These are phyloP conservation scores for Dipodascus geniculatus DNA, from an alignment of 805 yeast species.

Conservation along the genomic window DNA sequence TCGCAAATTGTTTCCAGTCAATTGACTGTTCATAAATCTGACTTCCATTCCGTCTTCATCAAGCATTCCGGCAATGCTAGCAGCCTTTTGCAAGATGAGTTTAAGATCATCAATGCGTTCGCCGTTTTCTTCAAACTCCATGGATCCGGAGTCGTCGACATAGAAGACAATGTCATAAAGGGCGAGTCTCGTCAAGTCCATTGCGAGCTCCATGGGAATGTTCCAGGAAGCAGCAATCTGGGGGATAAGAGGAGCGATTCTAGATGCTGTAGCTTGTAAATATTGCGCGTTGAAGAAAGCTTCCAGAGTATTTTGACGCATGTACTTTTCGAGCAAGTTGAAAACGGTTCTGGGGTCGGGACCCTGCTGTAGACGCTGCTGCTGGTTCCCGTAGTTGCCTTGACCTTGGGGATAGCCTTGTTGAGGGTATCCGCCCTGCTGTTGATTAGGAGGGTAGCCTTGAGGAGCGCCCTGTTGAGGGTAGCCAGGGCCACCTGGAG, in stretches of 20 bases:
- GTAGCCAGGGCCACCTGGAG: conserved; percentile 8
- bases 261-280: conserved; percentile 17
- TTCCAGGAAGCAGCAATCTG: conserved; percentile 18
- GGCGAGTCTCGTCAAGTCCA: conserved; percentile 20
- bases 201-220: conserved; percentile 22
- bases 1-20: conserved; percentile 16
- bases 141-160: conserved; percentile 25
- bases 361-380: conserved; percentile 5
- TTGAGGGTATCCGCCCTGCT: conserved; percentile 9
- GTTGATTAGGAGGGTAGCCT: conserved; percentile 1
- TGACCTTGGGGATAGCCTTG: conserved; percentile 7
- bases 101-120: conserved; percentile 24
- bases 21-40: conserved; percentile 20
- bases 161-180: conserved; percentile 22
- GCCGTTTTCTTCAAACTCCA: conserved; percentile 24
- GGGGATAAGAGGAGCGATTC: conserved; percentile 13
- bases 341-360: conserved; percentile 10
- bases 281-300: conserved; percentile 22
- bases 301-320: conserved; percentile 19
- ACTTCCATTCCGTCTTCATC: conserved; percentile 23
- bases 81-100: conserved; percentile 19
- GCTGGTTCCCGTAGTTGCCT: conserved; percentile 2
- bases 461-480: conserved; percentile 1
- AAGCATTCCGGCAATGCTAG: conserved; percentile 20
- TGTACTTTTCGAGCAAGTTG: conserved; percentile 13